Evolutionary conservation across 352 stramenopile species (phyloP), one percentile per base, ranked within the genome.

Genomic region (Elongisporangium prolatum): DNA sequence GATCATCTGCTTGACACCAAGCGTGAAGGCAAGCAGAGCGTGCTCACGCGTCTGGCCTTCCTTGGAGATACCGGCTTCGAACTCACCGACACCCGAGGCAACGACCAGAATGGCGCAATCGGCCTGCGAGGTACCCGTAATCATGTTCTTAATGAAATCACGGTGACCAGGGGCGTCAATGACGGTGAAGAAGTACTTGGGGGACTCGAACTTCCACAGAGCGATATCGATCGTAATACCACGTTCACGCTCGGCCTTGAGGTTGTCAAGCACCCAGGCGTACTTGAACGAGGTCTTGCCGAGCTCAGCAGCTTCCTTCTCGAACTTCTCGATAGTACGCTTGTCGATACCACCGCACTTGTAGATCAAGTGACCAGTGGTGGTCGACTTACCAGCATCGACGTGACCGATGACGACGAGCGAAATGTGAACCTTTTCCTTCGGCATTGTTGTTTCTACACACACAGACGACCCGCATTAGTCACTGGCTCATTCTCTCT

Each of bases 111-210:
- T 96, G 51, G 60, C 88, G 54, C 95, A 93, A 66, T 98, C 95
- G 93, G 98, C 98, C 75, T 98, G 96, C 16, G 95, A 94, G 9
- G 96, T 94, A 24, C 95, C 96, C 5, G 96, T 99, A 75, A 99
- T 99, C 95, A 99, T 98, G 73, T 99, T 99, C 80, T 99, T 99
- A 77, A 99, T 99, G 80, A 98, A 99, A 74, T 99, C 96, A 73
- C 93, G 85, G 81, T 99, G 96, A 34, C 97, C 97, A 47, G 97
- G 97, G 48, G 94, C 88, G 87, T 99, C 97, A 75, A 99, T 98
- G 57, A 99, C 86, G 54, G 97, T 99, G 75, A 98, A 99, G 74
- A 95, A 77, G 84, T 93, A 98, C 69, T 98, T 98, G 52, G 86
- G 70, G 21, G 96, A 97, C 80, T 98, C 88, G 78, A 99, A 99